Percentiles rank a stretch among this genome's conserved stretches.
These are phyloP conservation scores for Pharnaceum exiguum DNA, from an alignment of 148 eudicot species.

Conservation along the genomic window DNA sequence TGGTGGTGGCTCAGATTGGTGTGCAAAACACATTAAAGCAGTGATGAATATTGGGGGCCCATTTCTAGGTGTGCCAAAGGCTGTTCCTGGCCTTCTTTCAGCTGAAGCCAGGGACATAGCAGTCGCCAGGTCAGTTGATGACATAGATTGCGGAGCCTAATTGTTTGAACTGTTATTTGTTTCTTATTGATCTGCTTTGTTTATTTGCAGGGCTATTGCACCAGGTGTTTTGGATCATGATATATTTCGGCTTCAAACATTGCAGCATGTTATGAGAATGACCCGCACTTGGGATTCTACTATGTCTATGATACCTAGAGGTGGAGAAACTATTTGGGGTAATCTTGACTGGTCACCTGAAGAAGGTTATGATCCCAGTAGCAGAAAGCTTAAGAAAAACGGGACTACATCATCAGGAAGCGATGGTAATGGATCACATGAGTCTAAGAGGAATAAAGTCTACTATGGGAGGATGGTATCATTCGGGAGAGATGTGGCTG, in stretches of 20 bases:
- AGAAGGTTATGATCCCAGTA: constrained; percentile 49
- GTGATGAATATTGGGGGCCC: constrained; percentile 98
- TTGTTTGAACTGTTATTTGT: constrained; percentile 1
- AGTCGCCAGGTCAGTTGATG: constrained; percentile 63
- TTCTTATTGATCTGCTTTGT: too few species aligned
- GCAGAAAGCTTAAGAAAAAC: constrained; percentile 40
- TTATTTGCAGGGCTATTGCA: constrained; percentile 66
- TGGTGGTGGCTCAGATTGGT: constrained; percentile 94
- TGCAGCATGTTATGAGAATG: constrained; percentile 92
- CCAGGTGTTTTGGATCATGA: constrained; percentile 77
- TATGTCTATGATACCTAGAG: constrained; percentile 97
- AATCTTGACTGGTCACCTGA: constrained; percentile 96
- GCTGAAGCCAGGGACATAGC: constrained; percentile 97
- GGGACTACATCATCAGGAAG: constrained; percentile 22
- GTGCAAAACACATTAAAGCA: constrained; percentile 80
- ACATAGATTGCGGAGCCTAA: not conserved
- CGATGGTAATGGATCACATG: constrained; percentile 23
- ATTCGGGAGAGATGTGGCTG: constrained; percentile 70
- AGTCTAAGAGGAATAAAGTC: constrained; percentile 29
- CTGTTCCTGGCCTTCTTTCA: constrained; percentile 86
- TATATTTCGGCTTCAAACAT: constrained; percentile 69
- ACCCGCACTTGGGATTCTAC: constrained; percentile 97
- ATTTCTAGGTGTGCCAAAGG: constrained; percentile 90
- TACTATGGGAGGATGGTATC: constrained; percentile 86
- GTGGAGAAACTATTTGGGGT: constrained; percentile 96